Base-by-base conservation (phyloP, 1,284 basidiomycete species). In the Anthracocystis walkeri region DNA sequence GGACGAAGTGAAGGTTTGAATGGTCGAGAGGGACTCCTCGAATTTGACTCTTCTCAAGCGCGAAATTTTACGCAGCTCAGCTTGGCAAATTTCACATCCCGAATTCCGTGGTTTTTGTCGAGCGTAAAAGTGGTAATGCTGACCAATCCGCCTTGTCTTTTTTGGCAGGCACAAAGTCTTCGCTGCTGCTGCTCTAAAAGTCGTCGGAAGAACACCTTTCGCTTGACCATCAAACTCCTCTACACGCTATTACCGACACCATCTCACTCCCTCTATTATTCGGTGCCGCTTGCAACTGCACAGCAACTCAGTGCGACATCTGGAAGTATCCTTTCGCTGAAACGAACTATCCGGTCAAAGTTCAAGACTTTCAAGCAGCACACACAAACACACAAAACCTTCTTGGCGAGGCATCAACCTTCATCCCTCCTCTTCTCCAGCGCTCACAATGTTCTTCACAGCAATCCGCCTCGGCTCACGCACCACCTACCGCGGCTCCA, bases 401-500 rank as follows among this genome's bases (percentile, higher is more conserved):
- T n/a, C n/a, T n/a, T n/a, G n/a, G n/a, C n/a, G n/a, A n/a, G n/a
- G n/a, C 33, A 12, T 35, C 33, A 8, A 38, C 35, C 35, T 38
- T 38, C 12, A 29, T 14, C 35, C 12, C 12, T 4, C 35, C 35
- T 14, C 12, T 14, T 38, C 14, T 33, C 46, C 23, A 14, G 3
- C 31, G 0, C 11, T 4, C 52, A 33, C n/a, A n/a, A 84, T 84
- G 82, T 80, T 84, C 63, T 66, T 72, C 8, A 72, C 81, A 23
- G 60, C 79, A n/a, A 61, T 78, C 29, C 77, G 79, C n/a, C 68
- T 80, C 51, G 68, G 71, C 14, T 84, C 83, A 16, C 80, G 83
- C 8, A 84, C 83, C 21, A 84, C 83, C 29, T 84, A 84, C 60
- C 76, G 82, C 7, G 83, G 83, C 16, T 64, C 74, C 18, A 53